A percentile compares a stretch with the other conserved stretches of the same genome.
Conservation (phyloP, 441 rosid genomes). For the Adansonia gregorii region DNA sequence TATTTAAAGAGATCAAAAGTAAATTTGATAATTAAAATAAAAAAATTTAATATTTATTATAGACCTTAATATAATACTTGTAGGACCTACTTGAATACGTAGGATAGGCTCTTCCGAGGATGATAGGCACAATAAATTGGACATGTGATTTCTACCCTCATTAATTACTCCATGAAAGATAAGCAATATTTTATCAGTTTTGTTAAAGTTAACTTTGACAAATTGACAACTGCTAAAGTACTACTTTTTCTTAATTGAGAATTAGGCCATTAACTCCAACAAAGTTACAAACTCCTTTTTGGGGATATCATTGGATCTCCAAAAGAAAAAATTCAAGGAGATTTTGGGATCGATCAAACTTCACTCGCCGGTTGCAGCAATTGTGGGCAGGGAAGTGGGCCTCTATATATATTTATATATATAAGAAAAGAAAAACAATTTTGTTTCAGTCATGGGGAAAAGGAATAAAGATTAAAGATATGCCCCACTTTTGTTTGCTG, state of each 20-base stretch:
- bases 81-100: background rate
- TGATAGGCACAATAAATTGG: constrained; percentile 12
- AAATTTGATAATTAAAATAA: too few relatives aligned
- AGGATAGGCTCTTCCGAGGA: background rate
- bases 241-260: background rate
- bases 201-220: constrained; percentile 8
- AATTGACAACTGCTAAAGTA: background rate
- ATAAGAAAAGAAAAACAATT: background rate
- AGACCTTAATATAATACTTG: background rate
- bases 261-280: background rate
- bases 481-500: background rate
- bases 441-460: background rate
- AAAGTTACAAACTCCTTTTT: background rate
- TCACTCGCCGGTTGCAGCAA: background rate
- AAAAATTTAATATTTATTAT: too few relatives aligned
- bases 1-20: too few relatives aligned
- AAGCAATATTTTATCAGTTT: background rate
- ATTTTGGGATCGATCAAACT: constrained; percentile 26
- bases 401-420: background rate
- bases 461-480: background rate
- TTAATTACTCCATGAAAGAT: background rate
- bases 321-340: constrained; percentile 17
- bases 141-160: constrained; percentile 21
- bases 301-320: constrained; percentile 33
- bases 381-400: too few relatives aligned